phyloP scores from a whole-genome alignment of 345 rosid genomes.

The Gossypium raimondii region DNA sequence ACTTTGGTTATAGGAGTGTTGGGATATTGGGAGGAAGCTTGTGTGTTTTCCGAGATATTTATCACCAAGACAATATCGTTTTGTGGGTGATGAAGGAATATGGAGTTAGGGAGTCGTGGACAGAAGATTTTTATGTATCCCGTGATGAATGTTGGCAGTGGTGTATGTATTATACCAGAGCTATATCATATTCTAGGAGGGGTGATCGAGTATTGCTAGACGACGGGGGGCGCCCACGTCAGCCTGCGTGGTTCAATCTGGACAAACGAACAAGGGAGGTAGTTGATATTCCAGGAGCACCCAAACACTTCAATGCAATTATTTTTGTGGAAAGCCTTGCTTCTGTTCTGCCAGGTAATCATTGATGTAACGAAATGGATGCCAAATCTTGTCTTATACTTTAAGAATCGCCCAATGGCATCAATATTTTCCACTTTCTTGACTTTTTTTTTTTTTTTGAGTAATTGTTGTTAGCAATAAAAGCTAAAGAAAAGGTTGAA shows the following conservation, averaged over 20 bases:
- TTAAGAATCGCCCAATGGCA: no score
- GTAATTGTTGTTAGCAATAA: no score
- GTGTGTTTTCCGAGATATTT: not conserved
- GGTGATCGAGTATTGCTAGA: not conserved
- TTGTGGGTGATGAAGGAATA: conserved; percentile 12
- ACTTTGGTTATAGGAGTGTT: not conserved
- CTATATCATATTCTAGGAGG: not conserved
- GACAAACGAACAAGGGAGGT: not conserved
- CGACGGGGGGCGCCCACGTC: not conserved
- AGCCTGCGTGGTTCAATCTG: not conserved
- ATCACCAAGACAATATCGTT: not conserved
- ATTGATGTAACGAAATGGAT: not conserved
- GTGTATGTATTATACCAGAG: not conserved
- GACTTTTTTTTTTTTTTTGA: no score
- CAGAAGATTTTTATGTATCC: not conserved
- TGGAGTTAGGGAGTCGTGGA: conserved; percentile 4
- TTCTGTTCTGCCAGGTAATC: not conserved
- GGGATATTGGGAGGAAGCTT: conserved; percentile 3
- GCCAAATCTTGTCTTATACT: no score
- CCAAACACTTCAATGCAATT: not conserved
- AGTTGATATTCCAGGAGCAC: not conserved
- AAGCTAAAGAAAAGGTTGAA: no score
- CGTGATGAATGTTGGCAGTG: not conserved
- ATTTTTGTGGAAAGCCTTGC: not conserved
- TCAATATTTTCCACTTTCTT: no score